Evolutionary conservation across 2,329 filamentous ascomycete genomes (phyloP), one percentile per base, ranked within the genome.

Genomic region (Pseudocercospora crystallina): DNA sequence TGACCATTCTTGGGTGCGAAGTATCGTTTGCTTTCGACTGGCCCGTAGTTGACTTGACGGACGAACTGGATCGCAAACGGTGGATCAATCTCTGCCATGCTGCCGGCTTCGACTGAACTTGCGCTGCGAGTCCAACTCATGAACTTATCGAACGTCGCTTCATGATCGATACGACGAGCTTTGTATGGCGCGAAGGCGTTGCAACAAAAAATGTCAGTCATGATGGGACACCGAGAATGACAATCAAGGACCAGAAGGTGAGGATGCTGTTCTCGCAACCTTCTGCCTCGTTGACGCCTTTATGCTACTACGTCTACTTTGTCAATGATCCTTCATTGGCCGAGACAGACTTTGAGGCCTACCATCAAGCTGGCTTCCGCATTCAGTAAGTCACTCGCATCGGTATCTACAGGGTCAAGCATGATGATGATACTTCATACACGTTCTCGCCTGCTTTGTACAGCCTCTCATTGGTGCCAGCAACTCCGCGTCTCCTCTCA

Each of bases 11-110:
- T 45, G 10, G 31, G 43, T 10, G 37, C 34, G 17, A 46, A 46
- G 33, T 36, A 46, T 14, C 43, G 17, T 26, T 46, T 46, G 33
- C 43, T 30, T 29, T 38, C 32, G 7, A 26, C 15, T 15, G 43
- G 43, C 2, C 43, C 43, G 34, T 14, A 46, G n/a, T 46, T 38
- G 15, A 46, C 20, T 13, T 46, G 43, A n/a, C 43, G 43, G 17
- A 46, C 34, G 5, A 46, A 30, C n/a, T 46, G 34, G 9, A 46
- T 13, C 2, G 43, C 33, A 20, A 35, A 38, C 5, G 34, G 34
- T 10, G 34, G 14, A 26, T 26, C 20, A 7, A 12, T 14, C 15
- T 11, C 12, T 11, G 15, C 20, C 15, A 40, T 11, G 2, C 15
- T n/a, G 14, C 12, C 37, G 11, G 15, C 7, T 12, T 40, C 37